phyloP scores from a whole-genome alignment of 805 yeast genomes.

The Candida sanyiensis region DNA sequence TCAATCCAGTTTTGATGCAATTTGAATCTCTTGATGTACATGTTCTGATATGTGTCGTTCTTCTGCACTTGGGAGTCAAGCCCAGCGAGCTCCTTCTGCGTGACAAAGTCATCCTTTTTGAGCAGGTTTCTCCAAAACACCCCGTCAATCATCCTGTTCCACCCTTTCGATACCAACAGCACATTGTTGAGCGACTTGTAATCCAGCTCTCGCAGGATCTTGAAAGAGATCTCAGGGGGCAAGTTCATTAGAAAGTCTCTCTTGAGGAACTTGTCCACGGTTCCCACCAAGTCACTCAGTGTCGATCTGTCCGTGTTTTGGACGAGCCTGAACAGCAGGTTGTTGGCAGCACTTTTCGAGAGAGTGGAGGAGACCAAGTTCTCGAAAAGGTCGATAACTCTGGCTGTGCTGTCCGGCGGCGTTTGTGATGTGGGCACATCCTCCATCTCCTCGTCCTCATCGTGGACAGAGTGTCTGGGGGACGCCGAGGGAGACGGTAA shows the following conservation, averaged over 20 bases:
- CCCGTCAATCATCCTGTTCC: conserved; percentile 62
- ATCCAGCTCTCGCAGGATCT: conserved; percentile 62
- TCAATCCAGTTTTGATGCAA: conserved; percentile 69
- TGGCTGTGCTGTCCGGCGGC: conserved; percentile 2
- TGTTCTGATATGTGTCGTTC: conserved; percentile 10
- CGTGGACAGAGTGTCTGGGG: conserved; percentile 35
- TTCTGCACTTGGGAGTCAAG: conserved; percentile 14
- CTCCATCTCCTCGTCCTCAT: conserved; percentile 11
- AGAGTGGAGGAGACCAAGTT: conserved; percentile 21
- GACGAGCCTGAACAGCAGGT: conserved; percentile 48
- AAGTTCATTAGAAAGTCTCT: conserved; percentile 67
- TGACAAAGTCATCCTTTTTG: conserved; percentile 54
- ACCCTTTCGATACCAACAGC: conserved; percentile 57
- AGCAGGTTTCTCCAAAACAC: conserved; percentile 68
- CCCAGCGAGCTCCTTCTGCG: conserved; percentile 37
- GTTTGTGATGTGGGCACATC: too few species aligned
- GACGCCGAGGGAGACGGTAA: conserved; percentile 67
- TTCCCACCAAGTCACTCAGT: conserved; percentile 51
- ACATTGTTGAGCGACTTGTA: conserved; percentile 53
- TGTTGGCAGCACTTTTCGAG: conserved; percentile 42
- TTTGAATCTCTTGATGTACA: conserved; percentile 21
- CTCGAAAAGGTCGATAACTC: conserved; percentile 13
- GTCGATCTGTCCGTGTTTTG: conserved; percentile 54
- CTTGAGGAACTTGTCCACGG: conserved; percentile 50
- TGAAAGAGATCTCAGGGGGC: conserved; percentile 69